Percentiles rank a stretch among this genome's conserved stretches.
phyloP scores from a whole-genome alignment of 2,329 filamentous ascomycete genomes.

The Apiospora rasikravindrae region DNA sequence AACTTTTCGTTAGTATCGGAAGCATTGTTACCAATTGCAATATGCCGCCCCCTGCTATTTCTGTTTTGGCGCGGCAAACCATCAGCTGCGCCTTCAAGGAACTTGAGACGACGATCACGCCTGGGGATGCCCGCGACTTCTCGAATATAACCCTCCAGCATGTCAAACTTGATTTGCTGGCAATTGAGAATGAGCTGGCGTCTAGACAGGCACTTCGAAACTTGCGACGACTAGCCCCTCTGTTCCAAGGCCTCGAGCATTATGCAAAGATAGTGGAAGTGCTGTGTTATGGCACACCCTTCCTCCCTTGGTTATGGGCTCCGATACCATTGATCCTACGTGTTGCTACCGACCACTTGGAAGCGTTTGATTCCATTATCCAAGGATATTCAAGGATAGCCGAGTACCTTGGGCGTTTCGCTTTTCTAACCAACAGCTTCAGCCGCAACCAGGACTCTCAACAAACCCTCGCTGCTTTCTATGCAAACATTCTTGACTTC shows the following conservation, averaged over 20 bases:
- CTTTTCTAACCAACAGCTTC: constrained; percentile 40
- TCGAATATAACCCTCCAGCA: not conserved
- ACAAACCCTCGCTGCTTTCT: constrained; percentile 47
- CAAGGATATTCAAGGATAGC: constrained; percentile 42
- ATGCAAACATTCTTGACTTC: constrained; percentile 54
- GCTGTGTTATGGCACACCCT: constrained; percentile 46
- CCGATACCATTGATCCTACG: constrained; percentile 41
- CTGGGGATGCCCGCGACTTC: constrained; percentile 15
- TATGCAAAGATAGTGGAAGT: constrained; percentile 44
- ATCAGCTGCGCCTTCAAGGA: not conserved
- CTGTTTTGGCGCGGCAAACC: not conserved
- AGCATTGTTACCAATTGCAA: too few relatives aligned
- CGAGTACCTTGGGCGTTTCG: constrained; percentile 44
- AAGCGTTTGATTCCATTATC: constrained; percentile 42
- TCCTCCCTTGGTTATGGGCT: constrained; percentile 46
- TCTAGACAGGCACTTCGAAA: constrained; percentile 34
- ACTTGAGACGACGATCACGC: not conserved
- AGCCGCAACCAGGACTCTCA: constrained; percentile 42
- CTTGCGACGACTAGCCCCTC: constrained; percentile 42
- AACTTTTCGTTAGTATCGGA: too few relatives aligned
- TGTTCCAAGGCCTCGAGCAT: constrained; percentile 42
- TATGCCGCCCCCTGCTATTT: not conserved
- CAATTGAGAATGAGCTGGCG: not conserved
- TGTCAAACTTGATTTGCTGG: not conserved
- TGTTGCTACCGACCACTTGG: constrained; percentile 31